Evolutionary conservation across 495 filamentous ascomycete genomes (phyloP).

Genomic region (Neurospora cerealis): DNA sequence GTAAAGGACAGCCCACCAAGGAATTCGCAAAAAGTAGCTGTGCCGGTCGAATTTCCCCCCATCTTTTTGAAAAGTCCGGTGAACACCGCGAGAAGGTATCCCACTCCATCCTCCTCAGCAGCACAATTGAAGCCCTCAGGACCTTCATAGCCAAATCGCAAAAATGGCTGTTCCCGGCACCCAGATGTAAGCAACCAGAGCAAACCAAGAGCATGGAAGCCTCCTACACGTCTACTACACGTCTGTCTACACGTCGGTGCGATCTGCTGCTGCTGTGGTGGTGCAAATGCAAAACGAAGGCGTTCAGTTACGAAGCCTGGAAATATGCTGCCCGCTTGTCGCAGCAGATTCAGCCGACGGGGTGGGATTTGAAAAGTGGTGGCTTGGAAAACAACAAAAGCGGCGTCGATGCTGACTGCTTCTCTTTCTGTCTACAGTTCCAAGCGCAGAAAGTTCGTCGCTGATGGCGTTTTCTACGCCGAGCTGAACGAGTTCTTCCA

Average conservation of each 20-base stretch:
- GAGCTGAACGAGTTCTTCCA: slow-evolving; percentile 99
- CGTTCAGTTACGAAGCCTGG: neutral
- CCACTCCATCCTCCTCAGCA: slow-evolving; percentile 16
- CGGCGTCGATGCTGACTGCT: slow-evolving; percentile 10
- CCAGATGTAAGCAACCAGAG: slow-evolving; percentile 41
- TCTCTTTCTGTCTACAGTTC: slow-evolving; percentile 45
- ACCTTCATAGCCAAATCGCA: slow-evolving; percentile 26
- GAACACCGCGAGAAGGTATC: slow-evolving; percentile 21
- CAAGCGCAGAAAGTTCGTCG: slow-evolving; percentile 99
- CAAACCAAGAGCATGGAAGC: neutral
- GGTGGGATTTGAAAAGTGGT: neutral
- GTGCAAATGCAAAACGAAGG: neutral
- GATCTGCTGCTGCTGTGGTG: neutral
- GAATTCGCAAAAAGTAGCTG: slow-evolving; percentile 26
- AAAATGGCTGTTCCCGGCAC: slow-evolving; percentile 41
- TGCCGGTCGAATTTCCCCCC: slow-evolving; percentile 23
- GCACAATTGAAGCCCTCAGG: slow-evolving; percentile 16
- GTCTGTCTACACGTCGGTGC: neutral
- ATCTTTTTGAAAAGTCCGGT: slow-evolving; percentile 17
- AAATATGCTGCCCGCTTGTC: neutral
- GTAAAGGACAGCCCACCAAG: slow-evolving; percentile 21
- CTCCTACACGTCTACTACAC: neutral
- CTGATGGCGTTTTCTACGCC: slow-evolving; percentile 99
- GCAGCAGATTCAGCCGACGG: neutral
- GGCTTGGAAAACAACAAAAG: neutral